Conservation (phyloP, 1,284 basidiomycete species). For the Exobasidium cylindrosporum region DNA sequence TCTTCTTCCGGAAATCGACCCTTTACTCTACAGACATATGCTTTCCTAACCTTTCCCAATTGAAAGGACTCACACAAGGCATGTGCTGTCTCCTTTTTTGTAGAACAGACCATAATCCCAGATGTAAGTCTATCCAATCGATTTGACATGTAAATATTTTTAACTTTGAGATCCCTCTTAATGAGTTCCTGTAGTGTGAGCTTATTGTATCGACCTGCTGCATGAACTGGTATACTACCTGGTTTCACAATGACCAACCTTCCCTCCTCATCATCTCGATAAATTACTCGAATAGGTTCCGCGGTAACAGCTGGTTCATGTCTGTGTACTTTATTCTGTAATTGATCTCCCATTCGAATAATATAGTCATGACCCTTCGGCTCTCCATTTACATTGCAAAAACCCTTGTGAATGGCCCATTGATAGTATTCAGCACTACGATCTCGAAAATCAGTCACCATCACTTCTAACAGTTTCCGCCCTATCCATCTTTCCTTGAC, state of each 20-base stretch:
- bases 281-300: slow-evolving; percentile 75
- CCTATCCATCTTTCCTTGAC: slow-evolving; percentile 86
- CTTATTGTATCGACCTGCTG: slow-evolving; percentile 44
- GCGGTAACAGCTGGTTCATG: slow-evolving; percentile 95
- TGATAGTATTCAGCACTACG: slow-evolving; percentile 57
- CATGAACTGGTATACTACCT: slow-evolving; percentile 52
- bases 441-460: slow-evolving; percentile 56
- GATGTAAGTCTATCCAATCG: slow-evolving; percentile 91
- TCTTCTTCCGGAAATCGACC: slow-evolving; percentile 74
- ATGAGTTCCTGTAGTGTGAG: slow-evolving; percentile 74
- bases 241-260: slow-evolving; percentile 75
- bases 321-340: slow-evolving; percentile 84
- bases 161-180: slow-evolving; percentile 75
- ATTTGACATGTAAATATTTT: slow-evolving; percentile 84
- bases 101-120: slow-evolving; percentile 90
- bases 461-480: slow-evolving; percentile 65
- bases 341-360: slow-evolving; percentile 80
- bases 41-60: slow-evolving; percentile 68
- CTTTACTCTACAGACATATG: slow-evolving; percentile 36
- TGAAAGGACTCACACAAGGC: slow-evolving; percentile 60
- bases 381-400: slow-evolving; percentile 87
- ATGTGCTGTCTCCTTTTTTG: slow-evolving; percentile 70
- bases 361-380: slow-evolving; percentile 75
- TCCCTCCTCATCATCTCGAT: slow-evolving; percentile 71
- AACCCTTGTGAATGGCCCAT: slow-evolving; percentile 77